phyloP scores from a whole-genome alignment of 148 eudicot genomes.

The Rhododendron mucronatum region DNA sequence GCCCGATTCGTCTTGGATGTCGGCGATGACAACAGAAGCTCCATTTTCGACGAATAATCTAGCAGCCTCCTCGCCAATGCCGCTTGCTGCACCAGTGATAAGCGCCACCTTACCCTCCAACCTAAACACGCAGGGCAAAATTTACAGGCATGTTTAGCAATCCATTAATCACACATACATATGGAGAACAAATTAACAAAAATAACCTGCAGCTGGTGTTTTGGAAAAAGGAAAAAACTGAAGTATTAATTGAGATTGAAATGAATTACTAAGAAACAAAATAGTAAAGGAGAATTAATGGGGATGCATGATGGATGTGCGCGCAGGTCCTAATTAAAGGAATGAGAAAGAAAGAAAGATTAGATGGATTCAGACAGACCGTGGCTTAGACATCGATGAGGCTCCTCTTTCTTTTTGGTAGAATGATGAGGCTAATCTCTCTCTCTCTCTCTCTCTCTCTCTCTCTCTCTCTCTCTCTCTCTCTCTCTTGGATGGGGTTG shows the following conservation, averaged over 20 bases:
- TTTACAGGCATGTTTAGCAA: neutral
- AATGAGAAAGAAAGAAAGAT: neutral
- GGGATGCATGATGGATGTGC: neutral
- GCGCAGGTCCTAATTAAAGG: neutral
- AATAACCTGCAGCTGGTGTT: neutral
- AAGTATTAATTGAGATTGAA: neutral
- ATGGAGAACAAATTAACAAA: neutral
- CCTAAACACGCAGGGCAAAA: neutral
- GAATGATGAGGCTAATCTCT: neutral
- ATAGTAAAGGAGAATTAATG: neutral
- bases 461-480: no score
- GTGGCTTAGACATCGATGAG: neutral
- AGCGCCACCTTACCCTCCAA: slow-evolving; percentile 10
- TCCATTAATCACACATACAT: neutral
- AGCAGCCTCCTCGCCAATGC: slow-evolving; percentile 17
- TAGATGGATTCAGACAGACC: neutral
- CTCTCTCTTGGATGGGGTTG: neutral
- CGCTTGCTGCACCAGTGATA: slow-evolving; percentile 18
- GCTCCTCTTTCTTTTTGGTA: neutral
- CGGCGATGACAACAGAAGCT: slow-evolving; percentile 40
- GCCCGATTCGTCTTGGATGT: slow-evolving; percentile 53
- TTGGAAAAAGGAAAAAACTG: neutral
- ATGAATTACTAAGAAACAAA: neutral
- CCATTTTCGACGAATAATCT: slow-evolving; percentile 25
- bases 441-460: neutral